Evolutionary conservation across 164 flowering plant species (phyloP).

Genomic region (Vitis riparia): DNA sequence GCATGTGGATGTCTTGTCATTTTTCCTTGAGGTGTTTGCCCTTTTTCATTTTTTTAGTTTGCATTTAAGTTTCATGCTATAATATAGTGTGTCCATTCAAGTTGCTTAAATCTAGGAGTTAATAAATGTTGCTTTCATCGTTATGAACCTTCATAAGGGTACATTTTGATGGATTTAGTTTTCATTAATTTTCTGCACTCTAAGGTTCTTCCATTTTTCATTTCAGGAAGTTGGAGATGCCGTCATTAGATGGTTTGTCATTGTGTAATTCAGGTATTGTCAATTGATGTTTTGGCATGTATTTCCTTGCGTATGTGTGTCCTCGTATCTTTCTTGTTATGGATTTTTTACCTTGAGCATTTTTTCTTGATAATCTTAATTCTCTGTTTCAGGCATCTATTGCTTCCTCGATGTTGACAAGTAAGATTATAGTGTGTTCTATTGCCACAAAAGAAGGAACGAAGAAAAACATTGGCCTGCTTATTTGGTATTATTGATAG

Average conservation of each 20-base stretch:
- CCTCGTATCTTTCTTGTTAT: background rate
- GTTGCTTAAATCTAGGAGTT: background rate
- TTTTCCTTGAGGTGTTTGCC: background rate
- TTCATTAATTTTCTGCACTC: background rate
- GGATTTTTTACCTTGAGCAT: background rate
- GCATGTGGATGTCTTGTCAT: conserved; percentile 19
- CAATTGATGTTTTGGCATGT: background rate
- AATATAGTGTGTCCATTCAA: background rate
- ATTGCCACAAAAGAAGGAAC: too few species aligned
- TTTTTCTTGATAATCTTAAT: background rate
- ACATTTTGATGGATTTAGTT: background rate
- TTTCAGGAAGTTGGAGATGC: conserved; percentile 1
- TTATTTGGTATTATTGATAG: too few species aligned
- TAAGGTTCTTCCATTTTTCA: background rate
- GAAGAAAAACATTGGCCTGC: too few species aligned
- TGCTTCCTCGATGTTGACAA: background rate
- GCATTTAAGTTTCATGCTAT: background rate
- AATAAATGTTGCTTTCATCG: background rate
- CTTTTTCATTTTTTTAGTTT: background rate
- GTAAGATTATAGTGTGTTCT: background rate
- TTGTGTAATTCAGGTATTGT: conserved; percentile 1
- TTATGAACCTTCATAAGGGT: background rate
- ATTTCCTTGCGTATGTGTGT: background rate
- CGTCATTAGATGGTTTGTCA: background rate
- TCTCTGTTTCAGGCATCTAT: background rate